Evolutionary conservation across 768 basidiomycete species (phyloP).

Genomic region (Serendipita vermifera): DNA sequence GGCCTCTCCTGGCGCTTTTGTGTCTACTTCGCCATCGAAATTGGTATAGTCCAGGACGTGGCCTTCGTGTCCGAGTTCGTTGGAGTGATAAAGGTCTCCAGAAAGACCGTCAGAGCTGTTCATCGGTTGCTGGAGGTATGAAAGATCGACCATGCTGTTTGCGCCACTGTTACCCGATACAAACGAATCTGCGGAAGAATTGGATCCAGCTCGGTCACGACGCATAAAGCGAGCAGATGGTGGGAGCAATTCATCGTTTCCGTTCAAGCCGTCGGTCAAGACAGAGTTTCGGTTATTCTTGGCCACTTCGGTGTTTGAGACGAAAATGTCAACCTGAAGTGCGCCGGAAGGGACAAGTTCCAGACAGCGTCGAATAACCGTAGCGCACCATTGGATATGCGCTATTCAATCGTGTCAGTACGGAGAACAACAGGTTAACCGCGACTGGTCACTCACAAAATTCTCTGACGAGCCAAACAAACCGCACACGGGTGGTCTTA

Average conservation of each 20-base stretch:
- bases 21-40: constrained; percentile 64
- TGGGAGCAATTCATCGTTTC: constrained; percentile 24
- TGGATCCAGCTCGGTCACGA: constrained; percentile 11
- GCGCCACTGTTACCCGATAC: constrained; percentile 12
- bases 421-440: neutral
- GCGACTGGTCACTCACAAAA: constrained; percentile 38
- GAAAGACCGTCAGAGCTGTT: neutral
- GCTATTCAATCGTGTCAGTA: constrained; percentile 27
- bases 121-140: neutral
- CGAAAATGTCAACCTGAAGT: constrained; percentile 61
- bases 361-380: constrained; percentile 48
- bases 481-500: constrained; percentile 44
- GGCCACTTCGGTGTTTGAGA: constrained; percentile 42
- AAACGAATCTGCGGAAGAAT: constrained; percentile 13
- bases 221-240: constrained; percentile 25
- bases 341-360: constrained; percentile 34
- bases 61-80: constrained; percentile 30
- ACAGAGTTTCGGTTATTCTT: constrained; percentile 11
- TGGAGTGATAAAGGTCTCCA: neutral
- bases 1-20: constrained; percentile 42
- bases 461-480: constrained; percentile 67
- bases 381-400: constrained; percentile 66
- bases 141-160: constrained; percentile 17
- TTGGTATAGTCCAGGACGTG: constrained; percentile 56
- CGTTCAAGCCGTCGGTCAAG: constrained; percentile 8